Conservation (phyloP, 495 filamentous ascomycete genomes). For the Aspergillus biplanus region DNA sequence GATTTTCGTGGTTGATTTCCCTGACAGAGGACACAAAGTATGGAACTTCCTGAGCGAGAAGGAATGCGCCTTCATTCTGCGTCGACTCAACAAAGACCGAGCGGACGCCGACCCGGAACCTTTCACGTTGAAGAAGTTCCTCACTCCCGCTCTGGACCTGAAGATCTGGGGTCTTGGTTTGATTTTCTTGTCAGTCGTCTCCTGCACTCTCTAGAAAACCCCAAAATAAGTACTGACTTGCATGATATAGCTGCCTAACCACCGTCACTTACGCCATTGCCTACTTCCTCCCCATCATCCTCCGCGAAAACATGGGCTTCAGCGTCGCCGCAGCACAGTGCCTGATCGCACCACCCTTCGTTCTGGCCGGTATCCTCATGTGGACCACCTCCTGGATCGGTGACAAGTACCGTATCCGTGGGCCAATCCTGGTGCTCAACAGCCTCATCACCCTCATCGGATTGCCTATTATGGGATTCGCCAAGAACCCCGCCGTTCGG, state of each 20-base stretch:
- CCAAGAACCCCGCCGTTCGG: slow-evolving; percentile 48
- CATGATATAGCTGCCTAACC: slow-evolving; percentile 46
- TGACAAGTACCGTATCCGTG: slow-evolving; percentile 61
- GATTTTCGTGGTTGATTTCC: slow-evolving; percentile 60
- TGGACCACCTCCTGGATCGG: slow-evolving; percentile 52
- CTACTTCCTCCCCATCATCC: slow-evolving; percentile 71
- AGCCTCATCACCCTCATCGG: slow-evolving; percentile 51
- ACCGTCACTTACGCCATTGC: slow-evolving; percentile 67
- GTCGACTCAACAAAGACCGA: slow-evolving; percentile 60
- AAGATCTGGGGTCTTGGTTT: slow-evolving; percentile 66
- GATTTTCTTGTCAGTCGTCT: slow-evolving; percentile 51
- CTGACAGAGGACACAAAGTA: slow-evolving; percentile 52
- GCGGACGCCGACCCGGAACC: slow-evolving; percentile 52
- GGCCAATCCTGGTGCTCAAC: slow-evolving; percentile 61
- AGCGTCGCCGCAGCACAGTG: slow-evolving; percentile 59
- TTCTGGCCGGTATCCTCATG: slow-evolving; percentile 64
- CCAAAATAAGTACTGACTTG: background rate
- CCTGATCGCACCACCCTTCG: slow-evolving; percentile 66
- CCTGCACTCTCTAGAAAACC: background rate
- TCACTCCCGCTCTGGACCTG: slow-evolving; percentile 49
- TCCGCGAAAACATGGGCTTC: slow-evolving; percentile 61
- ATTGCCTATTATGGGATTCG: slow-evolving; percentile 58
- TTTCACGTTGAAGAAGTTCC: slow-evolving; percentile 54
- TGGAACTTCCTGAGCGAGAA: slow-evolving; percentile 53
- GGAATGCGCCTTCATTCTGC: slow-evolving; percentile 57